Percentiles rank a stretch among this genome's conserved stretches.
Evolutionary conservation across 768 basidiomycete species (phyloP).

Genomic region (Lentinula detonsa): DNA sequence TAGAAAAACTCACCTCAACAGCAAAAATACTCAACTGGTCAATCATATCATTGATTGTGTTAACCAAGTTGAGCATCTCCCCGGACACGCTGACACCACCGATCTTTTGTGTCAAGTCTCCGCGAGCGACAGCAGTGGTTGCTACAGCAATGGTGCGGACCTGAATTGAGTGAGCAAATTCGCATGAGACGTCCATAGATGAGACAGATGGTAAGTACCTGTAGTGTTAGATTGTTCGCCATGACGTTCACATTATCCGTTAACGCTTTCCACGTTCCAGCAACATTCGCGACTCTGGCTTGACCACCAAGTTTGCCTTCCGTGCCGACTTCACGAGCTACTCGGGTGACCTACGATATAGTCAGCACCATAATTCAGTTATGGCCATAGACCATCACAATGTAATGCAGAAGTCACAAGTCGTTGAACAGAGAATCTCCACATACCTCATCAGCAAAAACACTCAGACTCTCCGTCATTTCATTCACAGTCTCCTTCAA

Average conservation of each 20-base stretch:
- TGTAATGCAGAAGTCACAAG: too few species aligned
- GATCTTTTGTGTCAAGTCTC: slow-evolving; percentile 92
- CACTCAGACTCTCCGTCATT: slow-evolving; percentile 85
- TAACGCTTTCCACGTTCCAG: slow-evolving; percentile 96
- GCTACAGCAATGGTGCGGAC: slow-evolving; percentile 5
- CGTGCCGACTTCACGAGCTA: slow-evolving; percentile 95
- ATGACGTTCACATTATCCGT: slow-evolving; percentile 96
- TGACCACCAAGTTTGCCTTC: slow-evolving; percentile 94
- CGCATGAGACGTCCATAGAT: not conserved
- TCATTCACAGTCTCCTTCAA: slow-evolving; percentile 90
- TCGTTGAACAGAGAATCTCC: not conserved
- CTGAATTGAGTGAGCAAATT: slow-evolving; percentile 8
- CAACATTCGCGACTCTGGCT: slow-evolving; percentile 88
- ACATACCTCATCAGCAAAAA: slow-evolving; percentile 77
- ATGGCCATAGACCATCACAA: not conserved
- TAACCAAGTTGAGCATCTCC: slow-evolving; percentile 93
- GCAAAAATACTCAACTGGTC: slow-evolving; percentile 54
- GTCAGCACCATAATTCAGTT: not conserved
- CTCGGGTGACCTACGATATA: slow-evolving; percentile 47
- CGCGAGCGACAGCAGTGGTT: slow-evolving; percentile 86
- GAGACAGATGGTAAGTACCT: slow-evolving; percentile 68
- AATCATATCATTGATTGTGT: slow-evolving; percentile 91
- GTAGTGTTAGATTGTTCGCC: slow-evolving; percentile 89
- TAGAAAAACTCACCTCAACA: slow-evolving; percentile 26
- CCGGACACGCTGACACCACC: slow-evolving; percentile 88